phyloP scores from a whole-genome alignment of 2,329 filamentous ascomycete genomes.

The Mycocentrospora acerina region DNA sequence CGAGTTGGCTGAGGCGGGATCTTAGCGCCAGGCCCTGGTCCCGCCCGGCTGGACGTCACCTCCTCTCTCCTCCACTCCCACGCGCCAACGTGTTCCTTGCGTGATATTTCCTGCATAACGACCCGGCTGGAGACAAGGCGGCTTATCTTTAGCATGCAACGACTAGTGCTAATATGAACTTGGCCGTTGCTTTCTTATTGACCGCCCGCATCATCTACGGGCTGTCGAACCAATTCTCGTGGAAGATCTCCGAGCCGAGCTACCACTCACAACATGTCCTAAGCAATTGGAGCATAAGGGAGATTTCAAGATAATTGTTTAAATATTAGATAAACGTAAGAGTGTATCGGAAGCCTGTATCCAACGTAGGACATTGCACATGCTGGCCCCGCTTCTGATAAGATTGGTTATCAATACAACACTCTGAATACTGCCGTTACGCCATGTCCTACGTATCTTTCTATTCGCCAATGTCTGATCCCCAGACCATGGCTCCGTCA shows the following conservation, averaged over 20 bases:
- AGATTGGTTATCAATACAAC: constrained; percentile 17
- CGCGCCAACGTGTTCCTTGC: constrained; percentile 7
- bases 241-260: constrained; percentile 1
- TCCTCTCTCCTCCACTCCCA: constrained; percentile 7
- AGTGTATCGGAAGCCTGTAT: constrained; percentile 18
- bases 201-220: too few species aligned
- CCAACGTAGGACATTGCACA: constrained; percentile 21
- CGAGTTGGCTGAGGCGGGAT: constrained; percentile 21
- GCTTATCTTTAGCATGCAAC: constrained; percentile 6
- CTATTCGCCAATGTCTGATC: constrained; percentile 25
- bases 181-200: too few species aligned
- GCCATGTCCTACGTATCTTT: constrained; percentile 11
- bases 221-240: neutral
- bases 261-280: neutral
- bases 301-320: too few species aligned
- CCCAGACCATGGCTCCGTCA: constrained; percentile 16
- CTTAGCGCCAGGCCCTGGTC: neutral
- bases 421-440: constrained; percentile 24
- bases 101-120: constrained; percentile 7
- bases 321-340: constrained; percentile 26
- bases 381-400: constrained; percentile 28
- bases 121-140: constrained; percentile 2
- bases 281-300: too few species aligned
- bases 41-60: constrained; percentile 5
- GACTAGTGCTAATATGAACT: constrained; percentile 5